Evolutionary conservation across 2,329 filamentous ascomycete species (phyloP).

Genomic region (Aspergillus bombycis): DNA sequence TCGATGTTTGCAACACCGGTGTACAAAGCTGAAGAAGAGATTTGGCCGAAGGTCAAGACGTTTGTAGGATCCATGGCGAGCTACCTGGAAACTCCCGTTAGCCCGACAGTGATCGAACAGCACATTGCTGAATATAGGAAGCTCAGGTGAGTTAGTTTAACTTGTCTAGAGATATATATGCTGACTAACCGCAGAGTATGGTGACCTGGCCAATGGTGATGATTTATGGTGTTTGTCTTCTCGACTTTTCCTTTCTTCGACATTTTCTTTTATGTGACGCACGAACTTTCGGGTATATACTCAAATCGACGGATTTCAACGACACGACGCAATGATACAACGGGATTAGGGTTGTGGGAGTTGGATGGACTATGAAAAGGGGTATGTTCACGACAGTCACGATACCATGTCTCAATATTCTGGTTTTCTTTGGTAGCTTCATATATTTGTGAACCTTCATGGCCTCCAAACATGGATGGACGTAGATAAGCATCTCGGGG

Average conservation of each 20-base stretch:
- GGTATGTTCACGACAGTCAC: not conserved
- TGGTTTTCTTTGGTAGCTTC: not conserved
- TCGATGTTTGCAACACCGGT: not conserved
- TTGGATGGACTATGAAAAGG: not conserved
- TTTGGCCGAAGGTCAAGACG: not conserved
- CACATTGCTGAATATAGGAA: not conserved
- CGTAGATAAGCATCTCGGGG: slow-evolving; percentile 12
- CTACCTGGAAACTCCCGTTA: not conserved
- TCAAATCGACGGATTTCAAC: not conserved
- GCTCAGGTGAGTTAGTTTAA: not conserved
- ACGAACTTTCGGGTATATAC: not conserved
- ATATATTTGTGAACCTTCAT: not conserved
- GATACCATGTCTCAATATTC: not conserved
- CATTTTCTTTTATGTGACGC: not conserved
- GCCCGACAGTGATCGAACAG: not conserved
- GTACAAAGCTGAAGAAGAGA: not conserved
- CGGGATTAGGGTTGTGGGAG: not conserved
- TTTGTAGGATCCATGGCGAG: not conserved
- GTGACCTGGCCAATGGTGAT: not conserved
- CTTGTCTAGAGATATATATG: not conserved
- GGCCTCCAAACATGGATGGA: not conserved
- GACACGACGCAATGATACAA: not conserved
- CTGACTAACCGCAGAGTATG: not conserved
- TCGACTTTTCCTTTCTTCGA: not conserved
- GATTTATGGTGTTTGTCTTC: not conserved